Base-by-base conservation (phyloP, 208 protist genomes). In the Trypanosoma lewisi region DNA sequence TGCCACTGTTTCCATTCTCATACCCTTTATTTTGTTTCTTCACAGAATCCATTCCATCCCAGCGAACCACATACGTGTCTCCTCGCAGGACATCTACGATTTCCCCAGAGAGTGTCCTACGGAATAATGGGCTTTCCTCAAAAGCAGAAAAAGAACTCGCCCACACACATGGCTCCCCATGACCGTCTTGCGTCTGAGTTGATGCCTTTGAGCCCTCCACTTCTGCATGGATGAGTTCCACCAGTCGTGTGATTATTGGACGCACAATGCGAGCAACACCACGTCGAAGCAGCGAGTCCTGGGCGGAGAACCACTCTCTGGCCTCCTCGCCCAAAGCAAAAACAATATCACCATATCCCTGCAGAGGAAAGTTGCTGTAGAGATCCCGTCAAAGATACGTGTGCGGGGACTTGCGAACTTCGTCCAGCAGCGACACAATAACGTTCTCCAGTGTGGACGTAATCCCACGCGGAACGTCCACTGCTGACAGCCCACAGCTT, bases 281-380 rank as follows among this genome's bases (percentile, higher is more conserved):
- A 0, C 53, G 63, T 17, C 39, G 25, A 16, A 86, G 61, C 23
- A 89, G 42, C 7, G 51, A 50, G 37, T 86, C 80, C 57, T 89
- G 83, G 25, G 86, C 60, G 5, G 77, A 89, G 27, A 45, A 34
- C 83, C 79, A 84, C 33, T 74, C 34, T 34, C 41, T 60, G 17
- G 21, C 57, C 0, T 31, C 17, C 3, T 47, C 48, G 17, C 78
- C 50, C 1, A 11, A 49, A 1, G 70, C 59, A 47, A 83, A 86
- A 31, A 89, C 63, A 19, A 84, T 51, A 27, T 89, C 79, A n/a
- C 79, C 79, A 49, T 75, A 89, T 0, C 66, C 71, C 33, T 81
- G 65, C 8, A 70, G 30, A 0, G 79, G 79, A 42, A 82, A 84
- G 12, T 63, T 67, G 31, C 63, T 59, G 21, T 78, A 80, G 45